Percentiles rank a stretch among this genome's conserved stretches.
Conservation (phyloP, 768 basidiomycete species). For the Xerocomus brunneocitrinus region DNA sequence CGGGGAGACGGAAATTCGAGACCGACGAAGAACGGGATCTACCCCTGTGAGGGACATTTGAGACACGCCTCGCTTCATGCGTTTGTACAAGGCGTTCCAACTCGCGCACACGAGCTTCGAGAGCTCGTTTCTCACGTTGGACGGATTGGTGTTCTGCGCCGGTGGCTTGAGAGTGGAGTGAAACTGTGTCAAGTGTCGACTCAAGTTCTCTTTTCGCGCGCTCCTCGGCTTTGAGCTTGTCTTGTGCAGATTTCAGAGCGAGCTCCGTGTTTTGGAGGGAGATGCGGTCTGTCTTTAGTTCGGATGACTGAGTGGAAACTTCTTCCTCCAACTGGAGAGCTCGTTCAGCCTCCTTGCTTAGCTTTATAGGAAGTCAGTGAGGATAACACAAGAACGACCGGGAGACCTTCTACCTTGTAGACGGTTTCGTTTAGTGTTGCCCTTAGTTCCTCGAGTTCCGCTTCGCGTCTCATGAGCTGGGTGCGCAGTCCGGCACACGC, state of each 20-base stretch:
- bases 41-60: conserved; percentile 31
- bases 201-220: conserved; percentile 52
- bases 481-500: conserved; percentile 32
- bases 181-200: conserved; percentile 49
- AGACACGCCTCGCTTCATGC: conserved; percentile 32
- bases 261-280: conserved; percentile 48
- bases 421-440: conserved; percentile 33
- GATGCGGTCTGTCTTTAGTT: conserved; percentile 52
- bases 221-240: conserved; percentile 48
- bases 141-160: conserved; percentile 41
- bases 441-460: conserved; percentile 34
- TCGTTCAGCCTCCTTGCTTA: conserved; percentile 53
- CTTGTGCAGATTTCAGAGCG: conserved; percentile 44
- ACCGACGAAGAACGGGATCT: conserved; percentile 59
- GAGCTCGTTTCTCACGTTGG: conserved; percentile 52
- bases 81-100: conserved; percentile 42
- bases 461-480: conserved; percentile 34
- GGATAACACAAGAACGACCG: not conserved
- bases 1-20: conserved; percentile 44
- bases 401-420: conserved; percentile 29
- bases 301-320: conserved; percentile 46
- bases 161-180: conserved; percentile 48
- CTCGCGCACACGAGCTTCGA: conserved; percentile 57
- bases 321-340: conserved; percentile 51
- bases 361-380: conserved; percentile 34